Evolutionary conservation across 2,329 filamentous ascomycete species (phyloP).

Genomic region (Trichoderma citrinoviride): DNA sequence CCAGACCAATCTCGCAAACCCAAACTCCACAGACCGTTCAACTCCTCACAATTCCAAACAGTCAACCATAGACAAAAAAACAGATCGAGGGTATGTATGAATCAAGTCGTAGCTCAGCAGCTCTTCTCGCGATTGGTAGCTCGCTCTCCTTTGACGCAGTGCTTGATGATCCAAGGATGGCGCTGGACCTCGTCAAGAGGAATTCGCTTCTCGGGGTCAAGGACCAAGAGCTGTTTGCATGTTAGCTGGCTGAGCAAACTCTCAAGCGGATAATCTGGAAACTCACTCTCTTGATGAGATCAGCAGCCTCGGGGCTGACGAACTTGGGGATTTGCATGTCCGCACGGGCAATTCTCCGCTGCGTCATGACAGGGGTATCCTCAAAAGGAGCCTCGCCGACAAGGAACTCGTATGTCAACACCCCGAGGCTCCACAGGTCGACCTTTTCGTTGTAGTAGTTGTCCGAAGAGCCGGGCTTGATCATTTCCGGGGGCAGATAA

Average conservation of each 20-base stretch:
- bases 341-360: constrained; percentile 78
- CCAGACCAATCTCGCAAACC: constrained; percentile 6
- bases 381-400: constrained; percentile 97
- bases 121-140: constrained; percentile 50
- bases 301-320: constrained; percentile 83
- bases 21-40: constrained; percentile 15
- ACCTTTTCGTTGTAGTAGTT: constrained; percentile 96
- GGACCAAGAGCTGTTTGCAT: constrained; percentile 68
- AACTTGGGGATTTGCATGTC: constrained; percentile 93
- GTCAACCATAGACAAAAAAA: not conserved
- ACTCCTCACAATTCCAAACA: not conserved
- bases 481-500: constrained; percentile 97
- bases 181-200: constrained; percentile 82
- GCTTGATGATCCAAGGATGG: constrained; percentile 96
- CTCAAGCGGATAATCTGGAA: constrained; percentile 30
- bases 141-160: constrained; percentile 70
- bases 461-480: constrained; percentile 74
- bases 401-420: constrained; percentile 93
- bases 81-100: constrained; percentile 24
- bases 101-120: constrained; percentile 26
- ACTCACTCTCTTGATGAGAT: constrained; percentile 85
- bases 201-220: constrained; percentile 92
- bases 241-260: constrained; percentile 26
- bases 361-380: constrained; percentile 92
- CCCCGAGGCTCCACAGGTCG: constrained; percentile 92